Evolutionary conservation across 2,329 filamentous ascomycete genomes (phyloP), one percentile per base, ranked within the genome.

Genomic region (Drechslerella coelobrocha): DNA sequence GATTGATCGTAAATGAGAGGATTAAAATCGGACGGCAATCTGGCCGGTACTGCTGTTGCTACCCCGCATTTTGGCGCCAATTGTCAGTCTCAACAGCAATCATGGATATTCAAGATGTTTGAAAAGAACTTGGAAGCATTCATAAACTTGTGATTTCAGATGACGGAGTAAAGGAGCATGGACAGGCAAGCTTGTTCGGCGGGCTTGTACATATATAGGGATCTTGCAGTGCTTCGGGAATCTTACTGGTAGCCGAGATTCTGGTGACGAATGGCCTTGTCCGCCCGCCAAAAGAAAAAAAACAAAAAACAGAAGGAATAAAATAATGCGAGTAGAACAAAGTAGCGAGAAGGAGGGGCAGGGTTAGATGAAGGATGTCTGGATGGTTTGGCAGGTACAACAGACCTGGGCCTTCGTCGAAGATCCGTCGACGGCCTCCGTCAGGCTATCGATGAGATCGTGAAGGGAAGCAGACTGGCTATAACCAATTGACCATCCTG

Each of bases 51-150:
- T 61, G n/a, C n/a, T 39, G 34, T 19, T 45, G 41, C 66, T 71
- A 71, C 66, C 66, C 66, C 66, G 66, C 66, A 71, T 71, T 71
- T 71, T 63, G 59, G 59, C 53, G 53, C 66, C 59, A 63, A 71
- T 71, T 63, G 66, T 71, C 66, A 71, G 66, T 71, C 56, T 71
- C 48, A 27, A 56, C 63, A 52, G 43, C 43, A 37, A 21, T 45
- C 24, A 52, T n/a, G 9, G 21, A 23, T 45, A 17, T 51, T 12
- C 17, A 51, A 27, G 8, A 51, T 8, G 41, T 45, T 5, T 23
- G 19, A 17, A 23, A 19, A 21, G 19, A 23, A 17, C 41, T 21
- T 17, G 5, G 41, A 8, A 45, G 41, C 14, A 7, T 8, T 45
- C 41, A 19, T 21, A 19, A 45, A 19, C 41, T 23, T 14, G 17